A percentile compares a stretch with the other conserved stretches of the same genome.
Conservation (phyloP, 2,329 filamentous ascomycete genomes). For the Fusarium buxicola region DNA sequence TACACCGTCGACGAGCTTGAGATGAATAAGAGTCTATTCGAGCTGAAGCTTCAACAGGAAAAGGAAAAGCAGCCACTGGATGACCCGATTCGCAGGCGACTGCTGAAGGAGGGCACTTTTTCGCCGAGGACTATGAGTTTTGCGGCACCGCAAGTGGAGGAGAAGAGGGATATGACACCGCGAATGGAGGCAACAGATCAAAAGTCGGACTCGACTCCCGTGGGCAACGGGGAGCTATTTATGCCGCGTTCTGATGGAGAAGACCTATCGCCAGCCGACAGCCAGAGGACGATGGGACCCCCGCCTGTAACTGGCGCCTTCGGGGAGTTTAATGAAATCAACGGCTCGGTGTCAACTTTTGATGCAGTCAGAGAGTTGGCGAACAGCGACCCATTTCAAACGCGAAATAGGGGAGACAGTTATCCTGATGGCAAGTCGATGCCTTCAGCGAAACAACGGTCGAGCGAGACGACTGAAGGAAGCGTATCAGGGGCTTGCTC, state of each 20-base stretch:
- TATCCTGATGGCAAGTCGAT: constrained; percentile 53
- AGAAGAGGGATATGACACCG: constrained; percentile 35
- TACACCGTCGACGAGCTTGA: constrained; percentile 88
- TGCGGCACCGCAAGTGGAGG: constrained; percentile 46
- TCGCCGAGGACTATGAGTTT: constrained; percentile 61
- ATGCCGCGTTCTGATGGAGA: constrained; percentile 43
- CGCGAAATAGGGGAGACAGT: constrained; percentile 48
- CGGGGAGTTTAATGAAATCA: constrained; percentile 55
- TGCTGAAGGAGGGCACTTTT: constrained; percentile 55
- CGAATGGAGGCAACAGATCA: constrained; percentile 34
- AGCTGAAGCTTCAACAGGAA: constrained; percentile 73
- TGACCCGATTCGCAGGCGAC: constrained; percentile 52
- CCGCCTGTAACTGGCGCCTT: constrained; percentile 36
- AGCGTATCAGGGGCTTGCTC: constrained; percentile 65
- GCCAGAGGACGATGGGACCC: constrained; percentile 46
- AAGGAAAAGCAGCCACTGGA: constrained; percentile 60
- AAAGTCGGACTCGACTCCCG: constrained; percentile 35
- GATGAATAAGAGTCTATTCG: constrained; percentile 80
- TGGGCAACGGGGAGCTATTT: constrained; percentile 38
- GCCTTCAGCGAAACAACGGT: constrained; percentile 62
- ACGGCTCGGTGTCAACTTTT: constrained; percentile 58
- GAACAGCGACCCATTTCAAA: constrained; percentile 62
- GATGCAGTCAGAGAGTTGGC: constrained; percentile 61
- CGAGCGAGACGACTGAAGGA: constrained; percentile 72
- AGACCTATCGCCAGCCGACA: constrained; percentile 44